Base-by-base conservation (phyloP, 108 stramenopile species). In the Fragilaria radians region DNA sequence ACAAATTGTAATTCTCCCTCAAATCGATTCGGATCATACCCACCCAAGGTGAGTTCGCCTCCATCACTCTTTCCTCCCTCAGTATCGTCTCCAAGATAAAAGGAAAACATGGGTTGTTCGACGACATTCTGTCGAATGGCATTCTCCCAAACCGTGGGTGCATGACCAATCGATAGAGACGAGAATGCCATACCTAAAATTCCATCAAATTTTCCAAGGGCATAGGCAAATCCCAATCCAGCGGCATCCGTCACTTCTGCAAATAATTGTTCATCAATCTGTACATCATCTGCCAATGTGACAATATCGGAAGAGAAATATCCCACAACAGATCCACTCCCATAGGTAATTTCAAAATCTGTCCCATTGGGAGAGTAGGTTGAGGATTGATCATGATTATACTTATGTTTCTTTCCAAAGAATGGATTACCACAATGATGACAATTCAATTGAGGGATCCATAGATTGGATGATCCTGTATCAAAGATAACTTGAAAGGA, bases 161-260 rank as follows among this genome's bases (percentile, higher is more conserved):
- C 77, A 34, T 80, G 79, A 51, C 88, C 96, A 49, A 97, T 80
- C 29, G 76, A 70, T 57, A 99, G 80, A 48, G 78, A 78, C 42
- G 89, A 85, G 57, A 98, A 99, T 49, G 93, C 99, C 33, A 98
- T 63, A 65, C 99, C 99, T 52, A 97, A 66, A 63, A 99, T 98
- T 32, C 98, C 98, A 71, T 98, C 98, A 72, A 98, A 99, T 32
- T 96, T 91, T 28, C 96, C 96, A 29, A 97, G 52, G 17, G 76
- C 72, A 65, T 93, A 99, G 4, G 95, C 98, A 17, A 95, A 51
- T 14, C 99, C 99, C 49, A 99, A 72, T 29, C 99, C 99, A 48
- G 87, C 91, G n/a, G 96, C 96, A 85, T 99, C 92, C 29, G 84
- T 67, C 5, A 94, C 74, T 71, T 89, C 87, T 28, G 89, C 93